Base-by-base conservation (phyloP, 2,329 filamentous ascomycete species). In the Emmonsiellopsis sp. region DNA sequence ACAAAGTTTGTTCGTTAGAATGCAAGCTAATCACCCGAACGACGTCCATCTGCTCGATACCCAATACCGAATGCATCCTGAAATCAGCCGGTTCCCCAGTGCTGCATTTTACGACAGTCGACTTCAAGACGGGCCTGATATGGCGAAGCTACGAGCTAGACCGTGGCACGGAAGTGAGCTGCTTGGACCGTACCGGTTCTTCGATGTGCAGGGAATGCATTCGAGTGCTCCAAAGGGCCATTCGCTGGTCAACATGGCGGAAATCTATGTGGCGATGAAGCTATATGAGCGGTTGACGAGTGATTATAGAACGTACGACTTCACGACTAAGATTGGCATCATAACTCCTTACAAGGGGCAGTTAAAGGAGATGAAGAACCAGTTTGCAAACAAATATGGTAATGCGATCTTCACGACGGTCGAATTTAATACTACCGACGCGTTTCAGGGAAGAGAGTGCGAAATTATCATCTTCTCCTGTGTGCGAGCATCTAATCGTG, bases 391-490 rank as follows among this genome's bases (percentile, higher is more conserved):
- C 11, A 78, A 77, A 43, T 97, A 87, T 64, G 90, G 92, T 37
- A 81, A 87, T 3, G 72, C 69, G 0, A 90, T 98, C 59, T 79
- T 84, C 26, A 84, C 87, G 34, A 80, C 80, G 16, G 86, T 98
- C 59, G 94, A 98, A 61, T 98, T 98, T 79, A 98, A 98, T 69
- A 98, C 93, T 0, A 98, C 93, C 0, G 93, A 98, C 72, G 94
- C 93, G 15, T 98, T 96, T 69, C 90, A 98, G 69, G 93, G 93
- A 58, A 84, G 94, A 61, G 93, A 98, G 71, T 93, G 90, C 64
- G 93, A 98, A 66, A 86, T 98, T 58, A 97, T 98, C 69, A 97
- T 98, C 59, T 98, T 98, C 75, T 97, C 93, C 41, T 98, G 94
- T 70, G 93, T 98, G 57, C 85, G 93, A 73, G 92, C 93, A 20